Evolutionary conservation across 2,329 filamentous ascomycete species (phyloP).

Genomic region (Alternaria sp.): DNA sequence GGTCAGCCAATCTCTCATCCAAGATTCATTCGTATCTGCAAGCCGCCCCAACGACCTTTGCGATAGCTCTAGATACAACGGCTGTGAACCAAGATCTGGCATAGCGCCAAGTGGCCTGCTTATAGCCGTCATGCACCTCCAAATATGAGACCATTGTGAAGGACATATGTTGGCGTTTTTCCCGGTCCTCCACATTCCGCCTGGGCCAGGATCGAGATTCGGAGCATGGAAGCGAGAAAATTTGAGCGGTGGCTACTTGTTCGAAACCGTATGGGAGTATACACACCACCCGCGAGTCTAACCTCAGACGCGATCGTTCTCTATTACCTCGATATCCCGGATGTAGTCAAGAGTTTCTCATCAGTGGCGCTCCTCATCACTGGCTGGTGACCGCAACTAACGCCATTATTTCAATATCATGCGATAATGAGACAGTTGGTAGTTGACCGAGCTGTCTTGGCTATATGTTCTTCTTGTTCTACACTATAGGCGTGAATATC

Average conservation of each 20-base stretch:
- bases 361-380: neutral
- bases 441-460: neutral
- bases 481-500: neutral
- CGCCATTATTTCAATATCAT: neutral
- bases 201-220: neutral
- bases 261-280: neutral
- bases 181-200: neutral
- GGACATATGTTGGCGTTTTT: neutral
- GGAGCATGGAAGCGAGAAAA: neutral
- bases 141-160: neutral
- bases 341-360: neutral
- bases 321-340: neutral
- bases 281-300: neutral
- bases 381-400: neutral
- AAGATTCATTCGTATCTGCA: slow-evolving; percentile 14
- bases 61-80: neutral
- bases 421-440: neutral
- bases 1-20: slow-evolving; percentile 18
- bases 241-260: neutral
- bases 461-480: too few species aligned
- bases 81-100: neutral
- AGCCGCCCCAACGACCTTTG: neutral
- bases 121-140: slow-evolving; percentile 6
- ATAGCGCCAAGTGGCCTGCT: neutral
- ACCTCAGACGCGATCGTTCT: neutral